A percentile compares a stretch with the other conserved stretches of the same genome.
phyloP scores from a whole-genome alignment of 345 rosid species.

The Anacardium occidentale region DNA sequence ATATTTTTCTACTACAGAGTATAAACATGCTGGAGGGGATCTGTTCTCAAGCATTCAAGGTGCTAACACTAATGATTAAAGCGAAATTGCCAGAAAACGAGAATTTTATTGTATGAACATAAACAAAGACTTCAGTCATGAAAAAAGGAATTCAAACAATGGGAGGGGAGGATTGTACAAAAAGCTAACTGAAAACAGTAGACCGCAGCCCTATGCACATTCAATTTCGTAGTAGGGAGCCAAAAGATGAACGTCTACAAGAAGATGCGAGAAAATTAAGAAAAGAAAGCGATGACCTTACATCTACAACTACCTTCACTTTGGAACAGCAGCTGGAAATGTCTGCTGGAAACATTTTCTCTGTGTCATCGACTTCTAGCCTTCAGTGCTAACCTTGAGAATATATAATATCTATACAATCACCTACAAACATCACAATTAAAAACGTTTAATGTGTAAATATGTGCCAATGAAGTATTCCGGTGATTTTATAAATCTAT shows the following conservation, averaged over 20 bases:
- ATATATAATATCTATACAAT: constrained; percentile 41
- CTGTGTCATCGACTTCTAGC: constrained; percentile 15
- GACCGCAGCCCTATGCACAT: background rate
- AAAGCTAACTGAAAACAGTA: background rate
- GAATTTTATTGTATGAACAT: background rate
- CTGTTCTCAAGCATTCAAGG: background rate
- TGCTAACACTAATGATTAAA: background rate
- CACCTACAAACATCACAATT: constrained; percentile 22
- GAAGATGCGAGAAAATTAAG: background rate
- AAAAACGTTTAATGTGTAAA: constrained; percentile 16
- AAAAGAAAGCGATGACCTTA: background rate
- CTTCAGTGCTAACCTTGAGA: constrained; percentile 17
- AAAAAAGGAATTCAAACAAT: background rate
- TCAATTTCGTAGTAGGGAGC: background rate
- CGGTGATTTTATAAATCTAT: constrained; percentile 22
- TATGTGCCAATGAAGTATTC: constrained; percentile 20
- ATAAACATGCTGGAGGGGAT: background rate
- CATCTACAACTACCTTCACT: constrained; percentile 15
- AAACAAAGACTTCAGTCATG: background rate
- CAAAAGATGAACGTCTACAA: background rate
- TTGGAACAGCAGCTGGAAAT: background rate
- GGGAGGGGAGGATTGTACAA: background rate
- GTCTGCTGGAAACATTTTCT: constrained; percentile 20
- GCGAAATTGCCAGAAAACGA: background rate
- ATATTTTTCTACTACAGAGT: too few species aligned